Conservation (phyloP, 2,329 filamentous ascomycete species). For the Claviceps arundinis region DNA sequence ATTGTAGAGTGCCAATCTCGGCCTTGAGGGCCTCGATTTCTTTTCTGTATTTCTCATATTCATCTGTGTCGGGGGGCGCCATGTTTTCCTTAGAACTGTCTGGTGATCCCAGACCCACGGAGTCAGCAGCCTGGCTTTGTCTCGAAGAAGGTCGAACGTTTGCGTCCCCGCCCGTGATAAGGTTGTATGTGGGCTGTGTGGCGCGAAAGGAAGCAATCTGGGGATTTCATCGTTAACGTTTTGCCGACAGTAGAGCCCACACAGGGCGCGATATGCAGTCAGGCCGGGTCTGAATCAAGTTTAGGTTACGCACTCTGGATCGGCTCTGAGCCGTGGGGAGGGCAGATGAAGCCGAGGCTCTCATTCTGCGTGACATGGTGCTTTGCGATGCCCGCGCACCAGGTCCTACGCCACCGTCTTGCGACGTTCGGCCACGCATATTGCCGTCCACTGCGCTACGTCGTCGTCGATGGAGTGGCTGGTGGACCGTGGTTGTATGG, state of each 20-base stretch:
- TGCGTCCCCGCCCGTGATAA: constrained; percentile 40
- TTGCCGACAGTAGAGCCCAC: neutral
- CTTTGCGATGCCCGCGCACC: constrained; percentile 16
- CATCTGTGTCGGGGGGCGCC: constrained; percentile 43
- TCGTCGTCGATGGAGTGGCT: neutral
- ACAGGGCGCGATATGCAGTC: too few species aligned
- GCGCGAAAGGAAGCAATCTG: constrained; percentile 35
- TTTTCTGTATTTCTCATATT: constrained; percentile 43
- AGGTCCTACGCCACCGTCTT: constrained; percentile 16
- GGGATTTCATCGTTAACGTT: neutral
- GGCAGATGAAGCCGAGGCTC: constrained; percentile 21
- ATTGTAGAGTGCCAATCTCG: constrained; percentile 75
- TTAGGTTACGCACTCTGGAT: constrained; percentile 22
- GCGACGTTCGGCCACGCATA: constrained; percentile 22
- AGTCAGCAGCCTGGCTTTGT: constrained; percentile 26
- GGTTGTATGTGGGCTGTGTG: constrained; percentile 44
- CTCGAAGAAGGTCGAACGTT: constrained; percentile 25
- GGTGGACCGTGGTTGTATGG: neutral
- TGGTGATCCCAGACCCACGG: constrained; percentile 33
- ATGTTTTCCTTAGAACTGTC: constrained; percentile 49
- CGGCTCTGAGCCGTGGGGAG: constrained; percentile 25
- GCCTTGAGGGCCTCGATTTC: constrained; percentile 70
- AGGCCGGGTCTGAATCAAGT: neutral
- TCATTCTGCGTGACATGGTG: constrained; percentile 19
- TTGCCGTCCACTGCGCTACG: constrained; percentile 2